Percentiles rank a stretch among this genome's conserved stretches.
Evolutionary conservation across 177 flowering plant genomes (phyloP).

Genomic region (Tripterygium wilfordii): DNA sequence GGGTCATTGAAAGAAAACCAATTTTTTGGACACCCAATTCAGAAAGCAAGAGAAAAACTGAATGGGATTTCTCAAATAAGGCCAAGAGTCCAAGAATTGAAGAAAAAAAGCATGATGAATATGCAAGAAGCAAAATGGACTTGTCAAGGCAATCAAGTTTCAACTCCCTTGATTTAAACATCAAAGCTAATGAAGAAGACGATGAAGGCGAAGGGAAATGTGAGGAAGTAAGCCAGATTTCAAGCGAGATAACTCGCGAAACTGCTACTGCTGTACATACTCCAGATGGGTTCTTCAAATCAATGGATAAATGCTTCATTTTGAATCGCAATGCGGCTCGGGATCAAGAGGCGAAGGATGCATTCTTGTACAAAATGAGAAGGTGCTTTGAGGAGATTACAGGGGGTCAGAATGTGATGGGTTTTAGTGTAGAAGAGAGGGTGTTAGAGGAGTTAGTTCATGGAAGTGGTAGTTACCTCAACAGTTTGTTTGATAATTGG

Average conservation of each 20-base stretch:
- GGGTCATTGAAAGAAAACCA: slow-evolving; percentile 15
- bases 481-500: slow-evolving; percentile 69
- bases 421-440: slow-evolving; percentile 39
- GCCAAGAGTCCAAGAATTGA: slow-evolving; percentile 32
- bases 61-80: slow-evolving; percentile 32
- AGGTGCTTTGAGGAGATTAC: slow-evolving; percentile 26
- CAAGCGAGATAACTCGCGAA: slow-evolving; percentile 47
- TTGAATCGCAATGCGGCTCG: slow-evolving; percentile 22
- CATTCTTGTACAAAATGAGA: slow-evolving; percentile 35
- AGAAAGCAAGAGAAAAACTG: slow-evolving; percentile 45
- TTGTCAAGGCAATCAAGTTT: slow-evolving; percentile 45
- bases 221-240: slow-evolving; percentile 29
- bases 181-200: slow-evolving; percentile 45
- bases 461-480: slow-evolving; percentile 35
- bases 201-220: slow-evolving; percentile 21
- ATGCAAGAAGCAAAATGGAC: slow-evolving; percentile 13
- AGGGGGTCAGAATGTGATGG: slow-evolving; percentile 21
- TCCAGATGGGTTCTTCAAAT: slow-evolving; percentile 32
- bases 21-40: slow-evolving; percentile 3
- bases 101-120: slow-evolving; percentile 20
- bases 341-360: slow-evolving; percentile 22
- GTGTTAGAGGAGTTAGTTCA: slow-evolving; percentile 43
- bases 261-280: slow-evolving; percentile 5
- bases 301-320: slow-evolving; percentile 33
- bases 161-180: slow-evolving; percentile 58